phyloP scores from a whole-genome alignment of 1,284 basidiomycete genomes.

The Apiotrichum mycotoxinovorans region DNA sequence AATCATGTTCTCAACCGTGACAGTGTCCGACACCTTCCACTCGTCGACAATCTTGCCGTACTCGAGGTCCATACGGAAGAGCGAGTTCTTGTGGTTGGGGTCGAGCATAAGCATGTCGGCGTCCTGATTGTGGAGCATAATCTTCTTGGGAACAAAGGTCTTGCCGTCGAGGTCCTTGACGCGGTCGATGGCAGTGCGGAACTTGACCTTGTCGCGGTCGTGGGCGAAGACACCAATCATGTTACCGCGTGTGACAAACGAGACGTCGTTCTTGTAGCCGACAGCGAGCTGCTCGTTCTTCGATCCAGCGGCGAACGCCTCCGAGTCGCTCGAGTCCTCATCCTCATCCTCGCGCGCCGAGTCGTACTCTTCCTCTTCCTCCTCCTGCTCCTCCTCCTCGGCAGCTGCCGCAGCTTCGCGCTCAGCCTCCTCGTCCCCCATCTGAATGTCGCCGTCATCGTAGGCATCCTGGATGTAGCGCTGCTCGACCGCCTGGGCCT shows the following conservation, averaged over 20 bases:
- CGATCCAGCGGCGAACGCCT: conserved; percentile 51
- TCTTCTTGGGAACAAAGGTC: conserved; percentile 81
- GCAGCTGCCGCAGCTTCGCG: conserved; percentile 40
- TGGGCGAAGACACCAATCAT: conserved; percentile 97
- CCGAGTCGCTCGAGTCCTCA: conserved; percentile 56
- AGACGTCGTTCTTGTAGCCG: conserved; percentile 93
- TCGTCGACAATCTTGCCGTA: conserved; percentile 97
- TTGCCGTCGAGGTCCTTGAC: conserved; percentile 78
- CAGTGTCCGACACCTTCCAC: conserved; percentile 91
- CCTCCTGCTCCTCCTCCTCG: conserved; percentile 57
- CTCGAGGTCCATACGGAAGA: conserved; percentile 92
- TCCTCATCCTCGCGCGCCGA: conserved; percentile 56
- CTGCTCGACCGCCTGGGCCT: conserved; percentile 73
- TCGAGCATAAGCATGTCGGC: conserved; percentile 93
- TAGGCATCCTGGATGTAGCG: conserved; percentile 62
- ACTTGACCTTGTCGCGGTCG: conserved; percentile 74
- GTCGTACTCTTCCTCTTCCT: conserved; percentile 72
- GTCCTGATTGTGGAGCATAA: conserved; percentile 98
- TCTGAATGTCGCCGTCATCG: conserved; percentile 73
- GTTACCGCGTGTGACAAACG: conserved; percentile 91
- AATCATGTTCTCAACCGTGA: conserved; percentile 82
- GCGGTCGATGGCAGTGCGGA: conserved; percentile 82
- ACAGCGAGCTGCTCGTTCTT: conserved; percentile 91
- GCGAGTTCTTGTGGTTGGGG: conserved; percentile 71
- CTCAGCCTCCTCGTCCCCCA: conserved; percentile 61